Conservation (phyloP, 306 rosid species). For the Inga oerstediana region DNA sequence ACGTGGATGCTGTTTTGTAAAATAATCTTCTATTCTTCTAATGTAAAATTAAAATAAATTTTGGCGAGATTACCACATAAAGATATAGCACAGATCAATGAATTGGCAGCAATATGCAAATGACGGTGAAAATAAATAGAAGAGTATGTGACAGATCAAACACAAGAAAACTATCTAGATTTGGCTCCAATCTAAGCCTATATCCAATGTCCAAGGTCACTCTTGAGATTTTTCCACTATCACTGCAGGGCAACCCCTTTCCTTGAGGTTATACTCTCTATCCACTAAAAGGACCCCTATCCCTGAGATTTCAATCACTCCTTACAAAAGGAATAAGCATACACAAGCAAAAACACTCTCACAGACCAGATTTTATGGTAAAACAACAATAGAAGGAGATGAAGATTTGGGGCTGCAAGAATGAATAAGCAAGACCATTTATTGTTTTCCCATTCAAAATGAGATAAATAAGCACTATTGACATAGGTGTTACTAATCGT, state of each 20-base stretch:
- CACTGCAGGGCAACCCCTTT: background rate
- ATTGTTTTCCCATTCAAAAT: background rate
- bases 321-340: background rate
- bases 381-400: background rate
- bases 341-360: background rate
- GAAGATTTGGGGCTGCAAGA: background rate
- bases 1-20: background rate
- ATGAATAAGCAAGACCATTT: too few species aligned
- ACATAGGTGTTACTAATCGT: background rate
- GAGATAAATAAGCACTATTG: background rate
- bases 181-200: background rate
- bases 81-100: background rate
- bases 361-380: background rate
- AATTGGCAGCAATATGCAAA: background rate
- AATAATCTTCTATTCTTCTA: background rate
- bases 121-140: background rate
- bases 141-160: background rate
- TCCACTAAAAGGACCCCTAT: background rate
- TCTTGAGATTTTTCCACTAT: background rate
- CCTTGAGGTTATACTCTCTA: background rate
- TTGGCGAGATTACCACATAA: background rate
- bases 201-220: background rate
- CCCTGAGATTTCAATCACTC: background rate
- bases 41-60: background rate
- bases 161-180: background rate